A percentile compares a stretch with the other conserved stretches of the same genome.
Evolutionary conservation across 768 basidiomycete genomes (phyloP).

Genomic region (Mycena kentingensis): DNA sequence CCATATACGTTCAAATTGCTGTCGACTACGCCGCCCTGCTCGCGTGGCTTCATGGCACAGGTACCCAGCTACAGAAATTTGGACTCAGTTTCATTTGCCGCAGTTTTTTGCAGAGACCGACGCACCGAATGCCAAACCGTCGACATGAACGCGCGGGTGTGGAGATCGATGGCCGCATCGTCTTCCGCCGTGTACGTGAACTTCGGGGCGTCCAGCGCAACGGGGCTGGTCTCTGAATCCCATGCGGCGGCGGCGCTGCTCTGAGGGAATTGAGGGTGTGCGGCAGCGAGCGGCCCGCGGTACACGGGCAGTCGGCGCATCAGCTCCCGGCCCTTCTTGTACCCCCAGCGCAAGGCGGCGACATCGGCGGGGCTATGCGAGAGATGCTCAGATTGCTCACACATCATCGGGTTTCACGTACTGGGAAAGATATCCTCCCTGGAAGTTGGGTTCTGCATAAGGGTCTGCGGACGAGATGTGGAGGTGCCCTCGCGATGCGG

Average conservation of each 20-base stretch:
- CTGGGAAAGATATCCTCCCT: slow-evolving; percentile 32
- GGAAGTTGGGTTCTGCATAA: slow-evolving; percentile 35
- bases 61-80: slow-evolving; percentile 42
- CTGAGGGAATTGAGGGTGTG: slow-evolving; percentile 23
- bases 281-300: slow-evolving; percentile 22
- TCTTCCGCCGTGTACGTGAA: slow-evolving; percentile 29
- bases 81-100: neutral
- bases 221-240: slow-evolving; percentile 19
- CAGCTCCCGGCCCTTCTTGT: slow-evolving; percentile 44
- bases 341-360: slow-evolving; percentile 34
- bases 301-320: slow-evolving; percentile 38
- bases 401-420: slow-evolving; percentile 14
- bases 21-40: slow-evolving; percentile 48
- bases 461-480: slow-evolving; percentile 37
- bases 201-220: slow-evolving; percentile 21
- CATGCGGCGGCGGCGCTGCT: slow-evolving; percentile 14
- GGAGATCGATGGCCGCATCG: slow-evolving; percentile 26
- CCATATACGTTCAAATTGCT: slow-evolving; percentile 47
- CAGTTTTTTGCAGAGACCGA: no score
- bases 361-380: slow-evolving; percentile 26
- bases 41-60: slow-evolving; percentile 50
- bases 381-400: neutral
- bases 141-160: slow-evolving; percentile 14
- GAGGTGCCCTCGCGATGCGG: slow-evolving; percentile 35
- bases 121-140: slow-evolving; percentile 30